Evolutionary conservation across 768 basidiomycete genomes (phyloP), one percentile per base, ranked within the genome.

Genomic region (Boletus edulis): DNA sequence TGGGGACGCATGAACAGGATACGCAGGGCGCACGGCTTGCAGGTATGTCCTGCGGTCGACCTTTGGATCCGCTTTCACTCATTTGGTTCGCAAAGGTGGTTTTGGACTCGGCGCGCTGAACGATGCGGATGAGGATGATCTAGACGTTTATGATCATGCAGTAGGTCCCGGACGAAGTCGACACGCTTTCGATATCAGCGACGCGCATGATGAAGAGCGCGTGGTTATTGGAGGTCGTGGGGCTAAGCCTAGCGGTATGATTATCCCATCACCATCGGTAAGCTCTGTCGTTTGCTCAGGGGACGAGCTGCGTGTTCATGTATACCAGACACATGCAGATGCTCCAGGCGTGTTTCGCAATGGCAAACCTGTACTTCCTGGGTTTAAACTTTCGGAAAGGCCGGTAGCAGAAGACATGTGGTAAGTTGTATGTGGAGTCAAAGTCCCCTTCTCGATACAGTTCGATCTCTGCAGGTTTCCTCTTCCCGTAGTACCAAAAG

Each of bases 121-220:
- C 64, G 94, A 97, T 51, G 94, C 92, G 3, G 95, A 98, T 46
- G 92, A 95, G 45, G 94, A 98, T 66, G 94, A 94, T 65, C 49
- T 91, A 34, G 92, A 94, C 60, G 77, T 94, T 5, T 95, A 94
- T 61, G 91, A 92, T 61, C 72, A 75, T 38, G 29, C 65, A 1
- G 63, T 60, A 2, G 52, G 68, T 32, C 64, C 66, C 14, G 71
- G 75, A 15, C 73, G 77, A 56, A 79, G 73, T 54, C 76, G 81
- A 38, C 75, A 82, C 42, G 87, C 88, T 8, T 90, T 87, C 63
- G 89, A 94, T 60, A 73, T 75, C 31, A 71, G 70, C 17, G 85
- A 86, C 15, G 78, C 75, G 2, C 86, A 87, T 7, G 85, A 91
- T 3, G 86, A 89, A 24, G 80, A 83, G 13, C 76, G 72, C 5